Base-by-base conservation (phyloP, 78 protist species). In the Isochrysis galbana region DNA sequence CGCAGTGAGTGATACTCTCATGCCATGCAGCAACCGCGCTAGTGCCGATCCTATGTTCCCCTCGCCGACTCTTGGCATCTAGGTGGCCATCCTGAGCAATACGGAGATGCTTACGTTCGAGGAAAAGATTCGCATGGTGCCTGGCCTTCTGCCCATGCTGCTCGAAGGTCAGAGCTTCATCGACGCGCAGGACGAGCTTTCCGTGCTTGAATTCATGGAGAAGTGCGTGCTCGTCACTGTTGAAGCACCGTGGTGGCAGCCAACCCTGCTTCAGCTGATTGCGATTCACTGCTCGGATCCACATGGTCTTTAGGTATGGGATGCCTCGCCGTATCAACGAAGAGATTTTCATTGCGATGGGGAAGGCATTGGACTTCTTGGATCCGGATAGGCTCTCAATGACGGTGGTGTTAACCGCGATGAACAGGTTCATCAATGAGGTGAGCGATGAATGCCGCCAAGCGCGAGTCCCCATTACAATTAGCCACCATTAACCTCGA, bases 261-360 rank as follows among this genome's bases (percentile, higher is more conserved):
- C n/a, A n/a, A n/a, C n/a, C n/a, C n/a, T n/a, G n/a, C n/a, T n/a
- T n/a, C n/a, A n/a, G n/a, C n/a, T n/a, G n/a, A n/a, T n/a, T n/a
- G n/a, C n/a, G n/a, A n/a, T n/a, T n/a, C n/a, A n/a, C n/a, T n/a
- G 90, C n/a, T n/a, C n/a, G n/a, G n/a, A n/a, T n/a, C n/a, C n/a
- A n/a, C n/a, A n/a, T n/a, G n/a, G n/a, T n/a, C n/a, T n/a, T n/a
- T n/a, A n/a, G n/a, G n/a, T 78, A 78, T 89, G 89, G 80, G 36
- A 91, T 91, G 93, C 93, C 93, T 17, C 82, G 54, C 82, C 89
- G 89, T 80, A 54, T 91, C 89, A 78, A 77, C 89, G 34, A 39
- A 11, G 93, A 91, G 93, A 87, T 93, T 29, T 93, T 93, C 92
- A 88, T 93, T 45, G 80, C 91, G 48, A 93, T 93, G 94, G 91